Conservation (phyloP, 2,329 filamentous ascomycete species). For the Byssoonygena ceratinophila region DNA sequence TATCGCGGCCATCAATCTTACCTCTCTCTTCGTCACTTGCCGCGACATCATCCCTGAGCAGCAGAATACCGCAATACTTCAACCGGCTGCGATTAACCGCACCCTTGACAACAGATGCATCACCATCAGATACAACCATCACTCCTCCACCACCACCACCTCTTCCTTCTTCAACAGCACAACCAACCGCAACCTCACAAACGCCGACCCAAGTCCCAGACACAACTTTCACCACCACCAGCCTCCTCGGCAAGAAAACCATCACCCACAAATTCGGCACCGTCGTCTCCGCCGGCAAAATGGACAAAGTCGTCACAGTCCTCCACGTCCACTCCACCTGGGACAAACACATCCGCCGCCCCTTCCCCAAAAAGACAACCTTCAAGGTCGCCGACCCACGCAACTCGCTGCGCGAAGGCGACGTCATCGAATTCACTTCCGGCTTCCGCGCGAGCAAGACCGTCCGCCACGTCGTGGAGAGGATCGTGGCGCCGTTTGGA, state of each 20-base stretch:
- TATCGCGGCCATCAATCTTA: not conserved
- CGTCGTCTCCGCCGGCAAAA: slow-evolving; percentile 33
- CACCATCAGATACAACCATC: not conserved
- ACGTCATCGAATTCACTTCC: slow-evolving; percentile 37
- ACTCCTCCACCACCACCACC: not conserved
- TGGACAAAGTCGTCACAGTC: slow-evolving; percentile 35
- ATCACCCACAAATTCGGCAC: slow-evolving; percentile 23
- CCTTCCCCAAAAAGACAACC: slow-evolving; percentile 28
- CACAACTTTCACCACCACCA: not conserved
- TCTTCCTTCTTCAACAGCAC: not conserved
- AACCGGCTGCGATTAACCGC: not conserved
- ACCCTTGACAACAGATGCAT: slow-evolving; percentile 1
- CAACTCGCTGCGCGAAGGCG: slow-evolving; percentile 35
- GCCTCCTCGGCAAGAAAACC: slow-evolving; percentile 20
- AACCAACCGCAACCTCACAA: not conserved
- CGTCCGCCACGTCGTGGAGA: slow-evolving; percentile 35
- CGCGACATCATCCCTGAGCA: slow-evolving; percentile 6
- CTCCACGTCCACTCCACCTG: slow-evolving; percentile 26
- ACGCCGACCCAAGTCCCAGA: not conserved
- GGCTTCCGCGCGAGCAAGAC: slow-evolving; percentile 30
- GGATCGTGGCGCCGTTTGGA: slow-evolving; percentile 35
- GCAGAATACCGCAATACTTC: slow-evolving; percentile 8
- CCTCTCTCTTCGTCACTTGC: not conserved
- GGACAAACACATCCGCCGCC: slow-evolving; percentile 31
- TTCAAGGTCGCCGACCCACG: slow-evolving; percentile 32